Percentiles rank a stretch among this genome's conserved stretches.
These are phyloP conservation scores for Clarkia xantiana DNA, from an alignment of 345 rosid genomes.

Conservation along the genomic window DNA sequence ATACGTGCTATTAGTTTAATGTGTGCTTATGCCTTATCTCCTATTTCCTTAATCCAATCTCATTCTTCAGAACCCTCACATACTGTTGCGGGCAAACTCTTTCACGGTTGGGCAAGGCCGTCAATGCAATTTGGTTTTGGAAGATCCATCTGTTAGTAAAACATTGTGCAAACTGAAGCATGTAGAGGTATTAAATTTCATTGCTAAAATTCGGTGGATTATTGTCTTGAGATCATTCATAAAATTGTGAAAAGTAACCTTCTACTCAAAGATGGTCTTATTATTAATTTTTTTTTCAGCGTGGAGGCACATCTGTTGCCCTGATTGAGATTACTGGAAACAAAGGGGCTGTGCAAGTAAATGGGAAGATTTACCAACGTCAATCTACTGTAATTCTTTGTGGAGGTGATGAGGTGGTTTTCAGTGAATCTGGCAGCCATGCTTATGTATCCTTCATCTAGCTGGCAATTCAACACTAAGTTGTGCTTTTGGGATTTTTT, in stretches of 20 bases:
- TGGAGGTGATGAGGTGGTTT: conserved; percentile 91
- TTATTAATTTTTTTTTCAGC: conserved; percentile 39
- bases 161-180: conserved; percentile 66
- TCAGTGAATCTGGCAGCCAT: conserved; percentile 54
- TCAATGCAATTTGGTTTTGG: conserved; percentile 55
- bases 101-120: conserved; percentile 73
- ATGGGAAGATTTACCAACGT: conserved; percentile 48
- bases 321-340: conserved; percentile 60
- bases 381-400: conserved; percentile 29
- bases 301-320: conserved; percentile 49
- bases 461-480: conserved; percentile 1
- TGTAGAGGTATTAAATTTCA: conserved; percentile 39
- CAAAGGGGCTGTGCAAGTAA: conserved; percentile 76
- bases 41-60: conserved; percentile 9
- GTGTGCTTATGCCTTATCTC: conserved; percentile 4
- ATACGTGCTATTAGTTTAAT: not conserved
- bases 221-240: not conserved
- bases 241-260: not conserved
- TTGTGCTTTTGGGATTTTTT: too few species aligned
- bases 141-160: conserved; percentile 44
- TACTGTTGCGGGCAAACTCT: conserved; percentile 34
- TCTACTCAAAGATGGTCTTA: not conserved
- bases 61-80: conserved; percentile 65
- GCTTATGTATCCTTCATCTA: conserved; percentile 78
- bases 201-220: not conserved